Percentiles rank a stretch among this genome's conserved stretches.
phyloP scores from a whole-genome alignment of 2,329 filamentous ascomycete species.

The Talaromyces sp. region DNA sequence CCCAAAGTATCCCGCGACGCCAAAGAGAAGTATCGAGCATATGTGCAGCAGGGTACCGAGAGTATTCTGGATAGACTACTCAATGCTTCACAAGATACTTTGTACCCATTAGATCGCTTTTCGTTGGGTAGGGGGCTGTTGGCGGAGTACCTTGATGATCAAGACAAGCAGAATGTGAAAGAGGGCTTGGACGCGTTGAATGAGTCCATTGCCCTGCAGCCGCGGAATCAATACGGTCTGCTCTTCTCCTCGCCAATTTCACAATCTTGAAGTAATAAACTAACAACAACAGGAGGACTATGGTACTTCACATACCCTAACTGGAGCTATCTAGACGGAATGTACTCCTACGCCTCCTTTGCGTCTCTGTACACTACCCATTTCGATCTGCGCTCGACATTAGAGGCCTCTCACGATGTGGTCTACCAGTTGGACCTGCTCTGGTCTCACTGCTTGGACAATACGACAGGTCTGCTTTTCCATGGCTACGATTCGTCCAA shows the following conservation, averaged over 20 bases:
- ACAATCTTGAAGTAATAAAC: neutral
- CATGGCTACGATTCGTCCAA: conserved; percentile 55
- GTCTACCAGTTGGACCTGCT: conserved; percentile 48
- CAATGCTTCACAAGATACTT: conserved; percentile 22
- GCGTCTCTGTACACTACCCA: conserved; percentile 34
- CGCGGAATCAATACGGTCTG: conserved; percentile 19
- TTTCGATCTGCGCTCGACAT: conserved; percentile 37
- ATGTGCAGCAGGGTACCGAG: conserved; percentile 22
- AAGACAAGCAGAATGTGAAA: conserved; percentile 15
- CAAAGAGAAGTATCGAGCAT: conserved; percentile 23
- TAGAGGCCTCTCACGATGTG: conserved; percentile 45
- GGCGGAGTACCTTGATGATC: conserved; percentile 18
- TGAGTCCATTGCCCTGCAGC: conserved; percentile 23
- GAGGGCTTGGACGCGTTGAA: conserved; percentile 21
- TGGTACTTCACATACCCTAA: conserved; percentile 44
- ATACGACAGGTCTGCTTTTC: conserved; percentile 45
- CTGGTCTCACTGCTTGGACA: conserved; percentile 42
- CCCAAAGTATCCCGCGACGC: conserved; percentile 7
- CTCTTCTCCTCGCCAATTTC: neutral
- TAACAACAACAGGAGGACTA: conserved; percentile 10
- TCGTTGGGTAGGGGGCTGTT: conserved; percentile 23
- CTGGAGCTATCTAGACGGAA: conserved; percentile 54
- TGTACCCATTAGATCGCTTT: conserved; percentile 24
- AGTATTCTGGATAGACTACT: conserved; percentile 21
- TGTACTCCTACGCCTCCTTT: conserved; percentile 51